Evolutionary conservation across 805 yeast species (phyloP), one percentile per base, ranked within the genome.

Genomic region (Cyberlindnera sargentensis): DNA sequence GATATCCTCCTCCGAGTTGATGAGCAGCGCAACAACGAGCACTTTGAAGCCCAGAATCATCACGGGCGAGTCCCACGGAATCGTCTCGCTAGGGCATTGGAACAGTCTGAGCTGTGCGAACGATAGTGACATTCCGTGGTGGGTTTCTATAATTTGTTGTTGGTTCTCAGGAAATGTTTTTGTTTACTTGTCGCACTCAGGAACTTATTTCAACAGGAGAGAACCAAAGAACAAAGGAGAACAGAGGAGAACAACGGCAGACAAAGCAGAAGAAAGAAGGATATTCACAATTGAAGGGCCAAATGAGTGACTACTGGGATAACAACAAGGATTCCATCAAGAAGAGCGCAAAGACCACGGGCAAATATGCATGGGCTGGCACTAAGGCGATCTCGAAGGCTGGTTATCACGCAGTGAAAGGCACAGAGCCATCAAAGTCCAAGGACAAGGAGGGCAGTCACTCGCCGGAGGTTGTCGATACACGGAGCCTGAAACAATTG

Each of bases 351-450:
- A 63, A 63, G 36, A 50, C 53, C 23, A 57, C 68, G 7, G 70
- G 71, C 3, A 65, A 65, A 39, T 53, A 53, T 30, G 58, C 68
- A 11, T 64, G 57, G 47, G 57, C 60, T 34, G 72, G 72, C 8
- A 64, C 73, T 0, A 69, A 67, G 44, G 58, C 45, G 15, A 70
- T 65, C 1, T 67, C 70, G 6, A 67, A 67, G 48, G 59, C 70
- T 2, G 71, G 73, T 7, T 67, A 67, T 40, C 47, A 59, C 25
- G 70, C 69, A 1, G 65, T 67, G 6, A 67, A 67, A 49, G 63
- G 60, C 41, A 65, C 8, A 33, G 41, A 28, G 9, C 8, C 30
- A 28, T 9, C 30, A 6, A 28, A 6, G 6, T 7, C 30, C 30
- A 28, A 28, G 30, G 30, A 28, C 8, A 28, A 28, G 30, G 30